Evolutionary conservation across 2,329 filamentous ascomycete genomes (phyloP), one percentile per base, ranked within the genome.

Genomic region (Sporothrix inflata): DNA sequence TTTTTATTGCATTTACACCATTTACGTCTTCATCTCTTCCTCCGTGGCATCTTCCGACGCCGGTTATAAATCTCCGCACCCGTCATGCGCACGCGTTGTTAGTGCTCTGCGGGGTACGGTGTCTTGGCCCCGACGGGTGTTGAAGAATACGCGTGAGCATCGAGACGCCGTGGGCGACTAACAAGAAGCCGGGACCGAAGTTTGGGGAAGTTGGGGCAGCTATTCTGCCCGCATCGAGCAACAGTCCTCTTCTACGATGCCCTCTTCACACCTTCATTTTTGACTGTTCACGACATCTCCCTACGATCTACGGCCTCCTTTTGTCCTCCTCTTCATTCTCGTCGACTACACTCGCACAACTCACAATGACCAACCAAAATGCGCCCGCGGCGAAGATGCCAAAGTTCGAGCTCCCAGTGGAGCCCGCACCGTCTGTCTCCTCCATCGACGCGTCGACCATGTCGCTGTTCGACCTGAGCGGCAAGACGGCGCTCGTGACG

Each of bases 161-260:
- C 55, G 21, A 65, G 61, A 47, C 14, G 4, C 40, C 61, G 61
- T 65, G 40, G 61, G 61, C 61, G 40, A 49, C 63, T 66, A n/a
- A n/a, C 40, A 66, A 66, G 63, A 66, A 66, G 63, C 42, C 63
- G 63, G 24, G 14, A 21, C 24, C 24, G 11, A 14, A 47, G 24
- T 6, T 66, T 66, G 40, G 42, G 16, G 16, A 49, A 66, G 61
- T 30, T 49, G 61, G 40, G 42, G 61, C 40, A 11, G 4, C 40
- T 45, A 7, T 45, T 45, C n/a, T 21, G 4, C 47, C n/a, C 30
- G 30, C 30, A 45, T 45, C 14, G 40, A 45, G 11, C 3, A 12
- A 14, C 38, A 27, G 16, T 4, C 11, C 55, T 38, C 34, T 24
- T 45, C 60, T 24, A 45, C 8, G 53, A n/a, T n/a, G 16, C n/a